phyloP scores from a whole-genome alignment of 2,329 filamentous ascomycete genomes.

The Diaporthe caulivora region DNA sequence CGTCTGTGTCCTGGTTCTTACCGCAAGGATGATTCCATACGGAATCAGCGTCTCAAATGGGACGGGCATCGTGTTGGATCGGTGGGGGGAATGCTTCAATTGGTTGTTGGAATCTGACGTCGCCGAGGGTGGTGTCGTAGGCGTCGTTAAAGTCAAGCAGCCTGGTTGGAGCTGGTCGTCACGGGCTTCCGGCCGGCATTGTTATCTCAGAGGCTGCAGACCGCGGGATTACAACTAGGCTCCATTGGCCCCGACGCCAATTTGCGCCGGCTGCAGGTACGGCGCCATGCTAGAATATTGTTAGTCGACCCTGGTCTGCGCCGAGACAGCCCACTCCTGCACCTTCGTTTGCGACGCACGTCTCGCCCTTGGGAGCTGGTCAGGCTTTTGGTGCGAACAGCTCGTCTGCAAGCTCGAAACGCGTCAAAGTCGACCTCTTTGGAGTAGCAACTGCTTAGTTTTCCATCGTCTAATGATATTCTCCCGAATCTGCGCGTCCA shows the following conservation, averaged over 20 bases:
- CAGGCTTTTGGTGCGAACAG: neutral
- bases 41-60: conserved; percentile 75
- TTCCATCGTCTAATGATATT: neutral
- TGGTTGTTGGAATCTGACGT: conserved; percentile 8
- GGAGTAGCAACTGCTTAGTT: neutral
- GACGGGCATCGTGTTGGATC: conserved; percentile 64
- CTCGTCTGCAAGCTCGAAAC: conserved; percentile 1
- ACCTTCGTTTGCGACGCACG: conserved; percentile 20
- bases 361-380: conserved; percentile 27
- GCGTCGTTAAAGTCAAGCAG: neutral
- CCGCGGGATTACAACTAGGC: conserved; percentile 8
- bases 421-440: neutral
- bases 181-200: neutral
- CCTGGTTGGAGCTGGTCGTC: neutral
- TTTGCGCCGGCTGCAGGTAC: conserved; percentile 25
- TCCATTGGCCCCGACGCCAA: conserved; percentile 13
- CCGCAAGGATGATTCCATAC: conserved; percentile 73
- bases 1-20: conserved; percentile 51
- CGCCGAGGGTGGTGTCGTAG: neutral
- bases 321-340: conserved; percentile 22
- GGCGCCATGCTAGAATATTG: conserved; percentile 2
- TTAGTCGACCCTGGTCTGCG: conserved; percentile 22
- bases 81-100: neutral
- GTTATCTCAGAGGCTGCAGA: conserved; percentile 13
- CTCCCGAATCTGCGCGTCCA: conserved; percentile 28